Base-by-base conservation (phyloP, 352 stramenopile genomes). In the Phytophthora kernoviae region DNA sequence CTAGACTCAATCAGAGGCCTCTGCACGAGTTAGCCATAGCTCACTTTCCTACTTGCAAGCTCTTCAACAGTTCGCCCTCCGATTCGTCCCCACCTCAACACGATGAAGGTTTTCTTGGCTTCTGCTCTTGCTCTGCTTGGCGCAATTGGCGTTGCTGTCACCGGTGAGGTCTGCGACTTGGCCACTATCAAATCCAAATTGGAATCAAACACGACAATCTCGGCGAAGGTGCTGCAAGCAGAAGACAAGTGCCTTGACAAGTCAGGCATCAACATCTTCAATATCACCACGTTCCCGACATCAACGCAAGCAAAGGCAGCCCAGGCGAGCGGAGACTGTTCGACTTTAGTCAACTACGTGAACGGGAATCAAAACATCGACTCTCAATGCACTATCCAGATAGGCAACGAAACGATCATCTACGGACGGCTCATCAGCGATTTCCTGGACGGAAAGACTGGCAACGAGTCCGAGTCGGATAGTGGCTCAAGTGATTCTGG, bases 331-430 rank as follows among this genome's bases (percentile, higher is more conserved):
- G 47, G 52, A 20, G 67, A 58, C 27, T 84, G 77, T 53, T 75
- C 75, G 5, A 67, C 65, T 9, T 73, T 76, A 17, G 59, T 87
- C 61, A 90, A 90, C 60, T 45, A 83, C 32, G 71, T 90, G 62
- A 88, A 73, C 43, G 36, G 72, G 32, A 56, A 70, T 24, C 72
- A 66, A 20, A 90, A 90, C 69, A 44, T 66, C 44, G 41, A 77
- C 40, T 85, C 72, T 18, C 69, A 81, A 30, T 90, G 80, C 65
- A 77, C 70, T 17, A 26, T 88, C 60, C 27, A 39, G n/a, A 32
- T 89, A 22, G 66, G 67, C 34, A 75, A 63, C 15, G 62, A 63
- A 1, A 46, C 54, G 2, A 67, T 81, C 26, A 69, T 66, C 34
- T 88, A 84, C 42, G 70, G 73, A 21, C 33, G 34, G 14, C 65